Evolutionary conservation across 208 protist species (phyloP).

Genomic region (Wallacemonas sp.): DNA sequence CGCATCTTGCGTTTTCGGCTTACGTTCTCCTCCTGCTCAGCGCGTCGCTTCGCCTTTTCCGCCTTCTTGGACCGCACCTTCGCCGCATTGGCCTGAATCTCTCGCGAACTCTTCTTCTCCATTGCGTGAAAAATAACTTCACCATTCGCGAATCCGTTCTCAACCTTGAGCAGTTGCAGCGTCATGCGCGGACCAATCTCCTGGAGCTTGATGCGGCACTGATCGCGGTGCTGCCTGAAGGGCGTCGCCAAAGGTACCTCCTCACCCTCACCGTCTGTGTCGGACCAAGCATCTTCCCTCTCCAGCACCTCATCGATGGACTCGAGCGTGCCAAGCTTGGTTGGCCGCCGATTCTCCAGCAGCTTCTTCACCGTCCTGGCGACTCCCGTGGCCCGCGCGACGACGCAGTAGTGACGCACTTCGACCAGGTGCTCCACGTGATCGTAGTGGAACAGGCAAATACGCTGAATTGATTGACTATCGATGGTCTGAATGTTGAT

Average conservation of each 20-base stretch:
- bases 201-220: slow-evolving; percentile 91
- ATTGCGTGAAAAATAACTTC: slow-evolving; percentile 85
- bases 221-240: slow-evolving; percentile 84
- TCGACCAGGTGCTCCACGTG: slow-evolving; percentile 82
- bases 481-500: slow-evolving; percentile 83
- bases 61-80: slow-evolving; percentile 68
- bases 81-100: slow-evolving; percentile 66
- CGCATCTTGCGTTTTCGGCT: slow-evolving; percentile 46
- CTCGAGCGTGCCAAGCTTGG: slow-evolving; percentile 77
- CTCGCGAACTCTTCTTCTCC: slow-evolving; percentile 58
- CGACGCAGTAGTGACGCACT: slow-evolving; percentile 90
- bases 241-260: slow-evolving; percentile 86
- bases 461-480: slow-evolving; percentile 78
- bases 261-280: slow-evolving; percentile 92
- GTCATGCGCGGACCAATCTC: slow-evolving; percentile 93
- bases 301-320: slow-evolving; percentile 82
- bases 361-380: slow-evolving; percentile 89
- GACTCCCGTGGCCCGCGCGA: slow-evolving; percentile 73
- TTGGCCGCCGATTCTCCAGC: slow-evolving; percentile 77
- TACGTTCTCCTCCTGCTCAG: slow-evolving; percentile 85
- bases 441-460: slow-evolving; percentile 91
- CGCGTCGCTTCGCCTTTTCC: slow-evolving; percentile 73
- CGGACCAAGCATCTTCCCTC: slow-evolving; percentile 82
- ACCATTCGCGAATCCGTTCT: slow-evolving; percentile 85
- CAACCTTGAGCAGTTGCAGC: slow-evolving; percentile 87